Base-by-base conservation (phyloP, 192 early-diverging fungal genomes). In the Kickxella alabastrina region DNA sequence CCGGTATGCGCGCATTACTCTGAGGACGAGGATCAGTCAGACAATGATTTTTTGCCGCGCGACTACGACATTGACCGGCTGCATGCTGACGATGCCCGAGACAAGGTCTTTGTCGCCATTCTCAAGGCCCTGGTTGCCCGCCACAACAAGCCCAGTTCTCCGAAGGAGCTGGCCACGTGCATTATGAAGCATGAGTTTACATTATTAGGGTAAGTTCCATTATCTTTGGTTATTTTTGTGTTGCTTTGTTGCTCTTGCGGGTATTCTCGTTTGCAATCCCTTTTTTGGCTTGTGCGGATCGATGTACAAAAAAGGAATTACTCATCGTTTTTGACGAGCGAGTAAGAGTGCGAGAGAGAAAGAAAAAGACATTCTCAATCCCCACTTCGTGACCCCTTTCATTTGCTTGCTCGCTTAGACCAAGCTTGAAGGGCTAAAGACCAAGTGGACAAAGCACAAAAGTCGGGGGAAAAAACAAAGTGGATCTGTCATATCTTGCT, bases 101-200 rank as follows among this genome's bases (percentile, higher is more conserved):
- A 90, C 65, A 90, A 90, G 57, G 88, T 91, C n/a, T 85, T 92
- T 72, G 83, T 87, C 9, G 90, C 90, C 36, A 89, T 91, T 45
- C 75, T 90, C 43, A 90, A 91, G 66, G 90, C 90, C 6, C 63
- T 93, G 28, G 66, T 89, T 37, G 79, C 80, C 27, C 74, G 82
- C 44, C 80, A 82, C 24, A 93, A 93, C 78, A 78, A 78, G 52
- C 91, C 91, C 24, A 83, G 83, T 40, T 85, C 87, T 14, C 90
- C 91, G 8, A 90, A 85, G 54, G 88, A 91, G 69, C 79, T 93
- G 31, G 80, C 85, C 32, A 83, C 79, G 41, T 80, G 81, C 21
- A 92, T 93, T 56, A 81, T 87, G 65, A 85, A 85, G 62, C 74
- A 89, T 55, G 81, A 85, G 62, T 83, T 90, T 61, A 83, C 90